phyloP scores from a whole-genome alignment of 2,329 filamentous ascomycete species.

The Myriosclerotinia curreyana region DNA sequence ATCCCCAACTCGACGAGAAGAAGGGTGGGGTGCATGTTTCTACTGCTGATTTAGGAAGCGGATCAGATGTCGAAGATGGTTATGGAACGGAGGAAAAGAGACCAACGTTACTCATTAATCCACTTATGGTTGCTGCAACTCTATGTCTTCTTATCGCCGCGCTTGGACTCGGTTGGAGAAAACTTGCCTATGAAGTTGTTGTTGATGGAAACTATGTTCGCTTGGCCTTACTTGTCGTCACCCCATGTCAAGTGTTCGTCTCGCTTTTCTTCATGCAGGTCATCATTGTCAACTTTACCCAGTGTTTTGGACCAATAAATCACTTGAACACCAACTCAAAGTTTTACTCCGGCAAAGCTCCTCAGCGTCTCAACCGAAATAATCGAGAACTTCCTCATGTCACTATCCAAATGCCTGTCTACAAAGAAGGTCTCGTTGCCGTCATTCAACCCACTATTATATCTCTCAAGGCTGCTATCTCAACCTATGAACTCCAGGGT shows the following conservation, averaged over 20 bases:
- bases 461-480: conserved; percentile 74
- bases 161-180: conserved; percentile 55
- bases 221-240: conserved; percentile 48
- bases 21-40: conserved; percentile 27
- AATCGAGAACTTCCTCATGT: conserved; percentile 59
- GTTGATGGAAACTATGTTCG: conserved; percentile 53
- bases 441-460: conserved; percentile 76
- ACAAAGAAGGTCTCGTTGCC: conserved; percentile 74
- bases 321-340: conserved; percentile 47
- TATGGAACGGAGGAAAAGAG: conserved; percentile 38
- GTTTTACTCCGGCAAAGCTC: conserved; percentile 40
- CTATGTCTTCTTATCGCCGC: conserved; percentile 51
- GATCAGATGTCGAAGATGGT: conserved; percentile 12
- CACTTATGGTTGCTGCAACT: conserved; percentile 52
- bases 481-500: conserved; percentile 72
- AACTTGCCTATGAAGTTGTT: conserved; percentile 52
- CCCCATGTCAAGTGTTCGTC: conserved; percentile 56
- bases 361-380: conserved; percentile 42
- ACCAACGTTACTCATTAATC: conserved; percentile 53
- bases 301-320: conserved; percentile 51
- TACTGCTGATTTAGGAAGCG: conserved; percentile 30
- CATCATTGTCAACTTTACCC: conserved; percentile 49
- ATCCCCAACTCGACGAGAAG: conserved; percentile 40
- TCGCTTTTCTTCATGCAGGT: conserved; percentile 49
- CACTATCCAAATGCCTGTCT: conserved; percentile 83